A percentile compares a stretch with the other conserved stretches of the same genome.
Conservation (phyloP, 1,139 yeast species). For the Candida frijolesensis region DNA sequence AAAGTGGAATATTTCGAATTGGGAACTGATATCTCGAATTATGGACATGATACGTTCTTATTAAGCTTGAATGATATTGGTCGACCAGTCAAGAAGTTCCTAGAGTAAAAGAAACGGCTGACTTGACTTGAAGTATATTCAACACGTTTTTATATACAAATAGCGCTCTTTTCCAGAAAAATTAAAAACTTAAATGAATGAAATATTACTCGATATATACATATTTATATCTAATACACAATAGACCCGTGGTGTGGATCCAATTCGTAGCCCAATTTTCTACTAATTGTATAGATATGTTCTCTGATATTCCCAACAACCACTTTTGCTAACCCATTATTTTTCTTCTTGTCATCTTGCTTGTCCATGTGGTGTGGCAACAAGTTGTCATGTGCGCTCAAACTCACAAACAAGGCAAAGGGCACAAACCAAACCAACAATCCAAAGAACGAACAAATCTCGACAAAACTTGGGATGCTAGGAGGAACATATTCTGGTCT, state of each 20-base stretch:
- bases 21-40: conserved; percentile 72
- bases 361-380: conserved; percentile 60
- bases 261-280: conserved; percentile 63
- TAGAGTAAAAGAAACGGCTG: conserved; percentile 22
- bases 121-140: neutral
- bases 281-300: conserved; percentile 47
- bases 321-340: conserved; percentile 54
- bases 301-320: conserved; percentile 58
- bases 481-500: conserved; percentile 63
- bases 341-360: conserved; percentile 35
- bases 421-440: conserved; percentile 94
- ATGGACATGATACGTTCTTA: conserved; percentile 90
- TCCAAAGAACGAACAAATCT: conserved; percentile 93
- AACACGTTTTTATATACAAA: neutral
- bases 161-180: neutral
- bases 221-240: conserved; percentile 23
- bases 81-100: conserved; percentile 66
- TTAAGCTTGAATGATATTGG: conserved; percentile 81
- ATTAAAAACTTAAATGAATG: neutral
- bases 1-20: conserved; percentile 67
- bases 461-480: conserved; percentile 79
- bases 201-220: neutral
- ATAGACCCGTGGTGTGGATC: conserved; percentile 61
- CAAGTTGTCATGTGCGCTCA: conserved; percentile 89
- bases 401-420: conserved; percentile 84